Evolutionary conservation across 306 rosid genomes (phyloP), one percentile per base, ranked within the genome.

Genomic region (Acacia confusa): DNA sequence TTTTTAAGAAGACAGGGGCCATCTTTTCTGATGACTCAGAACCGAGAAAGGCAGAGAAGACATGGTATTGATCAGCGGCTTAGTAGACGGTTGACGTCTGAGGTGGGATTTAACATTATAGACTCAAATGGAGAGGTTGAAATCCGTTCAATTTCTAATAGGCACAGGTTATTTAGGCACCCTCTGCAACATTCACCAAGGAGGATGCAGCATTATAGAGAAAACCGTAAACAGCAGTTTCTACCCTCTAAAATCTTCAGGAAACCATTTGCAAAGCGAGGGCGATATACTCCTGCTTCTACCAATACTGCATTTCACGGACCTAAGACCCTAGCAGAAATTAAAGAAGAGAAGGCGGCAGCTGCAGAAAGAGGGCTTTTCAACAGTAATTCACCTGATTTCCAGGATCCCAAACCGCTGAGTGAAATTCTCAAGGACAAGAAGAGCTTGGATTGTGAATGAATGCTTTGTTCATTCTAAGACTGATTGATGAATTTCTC

Each of bases 301-400:
- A 12, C 76, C 65, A 4, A 48, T 80, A 0, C n/a, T 0, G 6
- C 57, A 78, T 94, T 91, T 83, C 82, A 88, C 15, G 97, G 97
- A 80, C 97, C 97, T 6, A 92, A 92, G 86, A 66, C 91, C 58
- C 97, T 92, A 44, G 88, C 90, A 57, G 94, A 89, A 88, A 89
- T 92, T 70, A 92, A 83, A 84, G 89, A 90, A 75, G 95, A 86
- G 87, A 92, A 84, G 89, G 82, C 55, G 81, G 81, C 72, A 68
- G 77, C 83, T 24, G 84, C 40, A 75, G 88, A 66, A 84, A 75
- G 78, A 52, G 80, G 84, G 16, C 81, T 76, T 47, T 55, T 65
- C 79, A 77, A 77, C 77, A 70, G 77, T 58, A 50, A 63, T 15
- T 66, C 79, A 20, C 44, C 84, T 19, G 88, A 88, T 82, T 90